phyloP scores from a whole-genome alignment of 108 stramenopile species.

The Skeletonema marinoi region DNA sequence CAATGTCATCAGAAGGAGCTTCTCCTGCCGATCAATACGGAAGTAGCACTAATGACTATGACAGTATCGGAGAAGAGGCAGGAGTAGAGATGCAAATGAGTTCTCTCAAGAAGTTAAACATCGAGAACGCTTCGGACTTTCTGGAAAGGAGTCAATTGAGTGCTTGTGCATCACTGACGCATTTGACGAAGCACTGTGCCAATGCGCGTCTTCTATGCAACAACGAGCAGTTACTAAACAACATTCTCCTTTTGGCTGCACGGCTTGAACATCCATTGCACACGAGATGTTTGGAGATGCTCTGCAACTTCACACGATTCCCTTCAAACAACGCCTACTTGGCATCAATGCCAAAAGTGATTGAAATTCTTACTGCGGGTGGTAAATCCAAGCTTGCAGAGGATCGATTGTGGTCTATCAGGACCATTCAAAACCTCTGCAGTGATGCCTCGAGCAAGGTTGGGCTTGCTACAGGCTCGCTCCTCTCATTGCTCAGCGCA shows the following conservation, averaged over 20 bases:
- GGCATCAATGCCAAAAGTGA: constrained; percentile 52
- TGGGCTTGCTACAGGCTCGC: constrained; percentile 47
- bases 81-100: constrained; percentile 45
- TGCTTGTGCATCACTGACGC: constrained; percentile 81
- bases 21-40: not conserved
- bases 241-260: constrained; percentile 46
- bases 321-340: constrained; percentile 64
- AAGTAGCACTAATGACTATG: constrained; percentile 11
- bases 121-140: constrained; percentile 46
- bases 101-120: constrained; percentile 54
- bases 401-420: constrained; percentile 76
- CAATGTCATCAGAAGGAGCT: not conserved
- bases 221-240: constrained; percentile 50
- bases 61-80: constrained; percentile 33
- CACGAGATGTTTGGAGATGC: constrained; percentile 84
- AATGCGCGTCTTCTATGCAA: constrained; percentile 51
- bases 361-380: constrained; percentile 52
- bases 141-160: constrained; percentile 57
- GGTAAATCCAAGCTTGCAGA: constrained; percentile 50
- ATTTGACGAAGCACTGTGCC: constrained; percentile 82
- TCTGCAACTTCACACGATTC: constrained; percentile 78
- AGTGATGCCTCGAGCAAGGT: constrained; percentile 66
- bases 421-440: constrained; percentile 78
- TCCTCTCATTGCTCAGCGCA: constrained; percentile 62
- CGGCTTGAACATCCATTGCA: constrained; percentile 67